A percentile compares a stretch with the other conserved stretches of the same genome.
Evolutionary conservation across 257 asterid genomes (phyloP).

Genomic region (Agastache rugosa): DNA sequence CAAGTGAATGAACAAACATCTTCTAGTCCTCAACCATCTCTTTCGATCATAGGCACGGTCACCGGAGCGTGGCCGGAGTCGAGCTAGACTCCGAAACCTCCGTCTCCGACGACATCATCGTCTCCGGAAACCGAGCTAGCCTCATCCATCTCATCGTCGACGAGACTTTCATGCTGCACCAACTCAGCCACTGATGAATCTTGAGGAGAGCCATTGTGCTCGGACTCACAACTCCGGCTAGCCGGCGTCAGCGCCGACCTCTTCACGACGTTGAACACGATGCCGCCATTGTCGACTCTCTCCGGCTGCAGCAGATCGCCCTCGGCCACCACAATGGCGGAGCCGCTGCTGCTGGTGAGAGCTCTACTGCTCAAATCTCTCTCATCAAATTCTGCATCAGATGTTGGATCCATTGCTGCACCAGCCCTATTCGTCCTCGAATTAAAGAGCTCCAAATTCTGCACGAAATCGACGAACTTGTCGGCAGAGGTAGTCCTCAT

Average conservation of each 20-base stretch:
- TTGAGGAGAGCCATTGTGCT: slow-evolving; percentile 39
- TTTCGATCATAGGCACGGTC: slow-evolving; percentile 25
- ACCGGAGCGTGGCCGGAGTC: slow-evolving; percentile 20
- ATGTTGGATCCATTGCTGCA: slow-evolving; percentile 47
- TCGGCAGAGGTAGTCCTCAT: slow-evolving; percentile 95
- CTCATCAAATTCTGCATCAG: slow-evolving; percentile 60
- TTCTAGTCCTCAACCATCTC: slow-evolving; percentile 28
- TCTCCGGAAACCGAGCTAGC: slow-evolving; percentile 58
- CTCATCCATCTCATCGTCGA: slow-evolving; percentile 54
- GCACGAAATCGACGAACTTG: slow-evolving; percentile 72
- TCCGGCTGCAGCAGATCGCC: slow-evolving; percentile 90
- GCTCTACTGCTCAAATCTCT: slow-evolving; percentile 44
- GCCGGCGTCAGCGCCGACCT: slow-evolving; percentile 70
- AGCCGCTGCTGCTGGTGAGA: slow-evolving; percentile 18
- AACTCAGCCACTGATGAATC: slow-evolving; percentile 60
- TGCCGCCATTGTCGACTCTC: slow-evolving; percentile 71
- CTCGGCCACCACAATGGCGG: slow-evolving; percentile 64
- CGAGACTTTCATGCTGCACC: slow-evolving; percentile 65
- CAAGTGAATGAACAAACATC: neutral
- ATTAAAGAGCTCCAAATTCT: slow-evolving; percentile 53
- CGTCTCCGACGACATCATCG: slow-evolving; percentile 28
- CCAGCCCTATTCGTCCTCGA: slow-evolving; percentile 43
- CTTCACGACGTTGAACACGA: slow-evolving; percentile 78
- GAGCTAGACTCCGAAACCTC: slow-evolving; percentile 18
- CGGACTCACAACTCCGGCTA: slow-evolving; percentile 63